A percentile compares a stretch with the other conserved stretches of the same genome.
phyloP scores from a whole-genome alignment of 2,329 filamentous ascomycete species.

The Periglandula ipomoeae region DNA sequence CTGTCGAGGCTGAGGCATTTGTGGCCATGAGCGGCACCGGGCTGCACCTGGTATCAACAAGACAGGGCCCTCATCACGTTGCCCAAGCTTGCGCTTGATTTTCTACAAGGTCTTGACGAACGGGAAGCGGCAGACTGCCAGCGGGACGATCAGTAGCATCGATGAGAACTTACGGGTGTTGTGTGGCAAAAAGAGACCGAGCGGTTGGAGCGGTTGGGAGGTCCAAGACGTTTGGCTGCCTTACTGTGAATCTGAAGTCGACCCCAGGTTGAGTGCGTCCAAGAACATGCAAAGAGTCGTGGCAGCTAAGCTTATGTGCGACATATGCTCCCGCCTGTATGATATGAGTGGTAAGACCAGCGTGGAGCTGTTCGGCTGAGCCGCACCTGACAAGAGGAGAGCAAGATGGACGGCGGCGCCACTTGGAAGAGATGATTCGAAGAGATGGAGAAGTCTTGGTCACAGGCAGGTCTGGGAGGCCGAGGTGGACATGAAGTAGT shows the following conservation, averaged over 20 bases:
- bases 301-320: neutral
- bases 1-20: too few relatives aligned
- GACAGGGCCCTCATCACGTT: too few relatives aligned
- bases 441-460: conserved; percentile 12
- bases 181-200: conserved; percentile 6
- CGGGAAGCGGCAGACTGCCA: conserved; percentile 1
- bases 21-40: too few relatives aligned
- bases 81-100: neutral
- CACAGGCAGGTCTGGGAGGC: conserved; percentile 20
- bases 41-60: too few relatives aligned
- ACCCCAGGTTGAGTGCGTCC: neutral
- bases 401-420: neutral
- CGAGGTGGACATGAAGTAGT: conserved; percentile 6
- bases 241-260: neutral
- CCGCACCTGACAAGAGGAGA: neutral
- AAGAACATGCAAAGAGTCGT: neutral
- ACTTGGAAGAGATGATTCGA: neutral
- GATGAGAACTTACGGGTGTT: conserved; percentile 4
- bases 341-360: neutral
- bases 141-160: conserved; percentile 2
- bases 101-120: neutral
- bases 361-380: neutral
- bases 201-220: conserved; percentile 3
- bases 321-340: neutral
- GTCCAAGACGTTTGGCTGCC: conserved; percentile 1